Conservation (phyloP, 441 rosid genomes). For the Cnidoscolus chayamansa region DNA sequence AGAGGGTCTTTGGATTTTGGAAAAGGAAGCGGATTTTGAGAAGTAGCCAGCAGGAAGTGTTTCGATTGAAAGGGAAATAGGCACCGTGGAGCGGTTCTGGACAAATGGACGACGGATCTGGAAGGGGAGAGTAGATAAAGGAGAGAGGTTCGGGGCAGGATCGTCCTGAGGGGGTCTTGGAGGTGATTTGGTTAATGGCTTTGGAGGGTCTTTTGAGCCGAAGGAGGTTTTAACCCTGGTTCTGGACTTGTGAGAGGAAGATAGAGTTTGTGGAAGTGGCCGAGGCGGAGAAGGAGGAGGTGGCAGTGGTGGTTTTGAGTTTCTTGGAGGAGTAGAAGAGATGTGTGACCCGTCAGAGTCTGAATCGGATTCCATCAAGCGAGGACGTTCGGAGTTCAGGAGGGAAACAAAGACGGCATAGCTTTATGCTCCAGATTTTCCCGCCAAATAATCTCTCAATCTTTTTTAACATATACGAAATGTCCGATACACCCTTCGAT, state of each 20-base stretch:
- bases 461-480: neutral
- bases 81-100: conserved; percentile 19
- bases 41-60: conserved; percentile 56
- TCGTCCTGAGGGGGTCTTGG: conserved; percentile 7
- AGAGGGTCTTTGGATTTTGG: conserved; percentile 45
- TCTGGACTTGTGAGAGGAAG: conserved; percentile 29
- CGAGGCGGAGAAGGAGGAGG: conserved; percentile 17
- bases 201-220: conserved; percentile 30
- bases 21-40: conserved; percentile 58
- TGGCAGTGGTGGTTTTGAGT: conserved; percentile 30
- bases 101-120: conserved; percentile 52
- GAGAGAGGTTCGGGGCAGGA: conserved; percentile 19
- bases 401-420: neutral
- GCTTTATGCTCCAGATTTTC: neutral
- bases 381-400: neutral
- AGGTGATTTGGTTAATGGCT: conserved; percentile 19
- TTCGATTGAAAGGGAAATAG: conserved; percentile 31
- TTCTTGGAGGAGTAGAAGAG: conserved; percentile 83
- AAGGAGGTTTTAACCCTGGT: conserved; percentile 28
- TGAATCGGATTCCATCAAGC: conserved; percentile 60
- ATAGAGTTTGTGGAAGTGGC: conserved; percentile 14
- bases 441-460: neutral
- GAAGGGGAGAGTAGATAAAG: conserved; percentile 50
- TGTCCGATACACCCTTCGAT: neutral
- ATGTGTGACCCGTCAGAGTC: conserved; percentile 82